Evolutionary conservation across 2,329 filamentous ascomycete genomes (phyloP), one percentile per base, ranked within the genome.

Genomic region (Colletotrichum incanum): DNA sequence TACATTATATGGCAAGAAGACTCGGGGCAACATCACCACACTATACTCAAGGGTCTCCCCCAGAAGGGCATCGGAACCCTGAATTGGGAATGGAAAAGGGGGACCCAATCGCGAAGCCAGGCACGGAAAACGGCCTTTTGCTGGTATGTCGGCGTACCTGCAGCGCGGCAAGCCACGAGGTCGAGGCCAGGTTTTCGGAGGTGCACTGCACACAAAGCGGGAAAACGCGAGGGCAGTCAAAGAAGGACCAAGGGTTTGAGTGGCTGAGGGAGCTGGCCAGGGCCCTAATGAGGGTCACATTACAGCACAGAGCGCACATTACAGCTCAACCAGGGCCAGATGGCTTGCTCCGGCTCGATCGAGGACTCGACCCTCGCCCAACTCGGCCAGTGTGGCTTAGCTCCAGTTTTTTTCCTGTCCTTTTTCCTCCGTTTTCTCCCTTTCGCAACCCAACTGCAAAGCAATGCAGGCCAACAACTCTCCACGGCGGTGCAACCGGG

Each of bases 271-370:
- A 49, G 45, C 45, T 26, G 45, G 1, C 34, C 5, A 37, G 34
- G 34, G 11, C 5, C 34, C 34, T 37, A 2, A 37, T 18, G 12
- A 43, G 12, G 8, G 41, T 43, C 16, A 18, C 41, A 43, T 18
- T 18, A 16, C 14, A 43, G 41, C 4, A 14, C 14, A 43, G 41
- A 43, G 16, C 16, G 41, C 11, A 43, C 18, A 12, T 56, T 26
- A 26, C 54, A 56, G 54, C 54, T 39, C 20, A 56, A 26, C 34
- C 12, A 31, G 28, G 41, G 41, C 41, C 55, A 39, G 41, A 55
- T 59, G 67, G 67, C 49, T 70, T 66, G 54, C 62, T n/a, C 66
- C 67, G 67, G 67, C 62, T 54, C 54, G 62, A 45, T 59, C 62
- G 62, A 67, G 6, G 49, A 63, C 49, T 11, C 14, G 54, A 59